A percentile compares a stretch with the other conserved stretches of the same genome.
Conservation (phyloP, 202 grass and related monocot species). For the Carex arenaria region DNA sequence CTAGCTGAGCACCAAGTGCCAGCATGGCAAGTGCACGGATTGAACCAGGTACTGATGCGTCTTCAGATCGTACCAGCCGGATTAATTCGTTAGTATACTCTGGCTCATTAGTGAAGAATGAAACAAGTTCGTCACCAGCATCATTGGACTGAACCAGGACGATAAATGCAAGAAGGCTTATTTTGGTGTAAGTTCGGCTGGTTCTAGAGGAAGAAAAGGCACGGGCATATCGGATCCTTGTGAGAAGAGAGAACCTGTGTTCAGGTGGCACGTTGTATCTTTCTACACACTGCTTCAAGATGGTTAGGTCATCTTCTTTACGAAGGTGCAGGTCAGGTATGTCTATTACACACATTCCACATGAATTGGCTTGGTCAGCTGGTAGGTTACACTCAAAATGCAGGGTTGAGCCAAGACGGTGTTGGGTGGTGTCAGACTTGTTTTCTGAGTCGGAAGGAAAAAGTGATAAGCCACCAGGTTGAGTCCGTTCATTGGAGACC, state of each 20-base stretch:
- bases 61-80: constrained; percentile 83
- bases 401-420: constrained; percentile 86
- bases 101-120: constrained; percentile 97
- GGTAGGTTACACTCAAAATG: constrained; percentile 88
- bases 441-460: constrained; percentile 72
- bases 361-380: constrained; percentile 47
- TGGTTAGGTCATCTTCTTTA: constrained; percentile 84
- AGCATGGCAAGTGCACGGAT: constrained; percentile 89
- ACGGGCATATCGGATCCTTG: constrained; percentile 89
- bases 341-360: constrained; percentile 75
- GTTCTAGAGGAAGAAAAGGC: constrained; percentile 65
- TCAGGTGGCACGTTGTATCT: constrained; percentile 76
- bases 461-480: constrained; percentile 56
- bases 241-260: constrained; percentile 89
- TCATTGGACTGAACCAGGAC: constrained; percentile 92
- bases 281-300: constrained; percentile 78
- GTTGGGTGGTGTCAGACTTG: constrained; percentile 63
- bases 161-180: constrained; percentile 97
- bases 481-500: constrained; percentile 78
- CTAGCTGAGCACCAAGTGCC: constrained; percentile 85
- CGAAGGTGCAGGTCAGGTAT: constrained; percentile 75
- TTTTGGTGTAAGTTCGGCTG: constrained; percentile 78
- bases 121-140: constrained; percentile 86
- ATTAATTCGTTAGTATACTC: constrained; percentile 98
- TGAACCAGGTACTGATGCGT: constrained; percentile 61